A percentile compares a stretch with the other conserved stretches of the same genome.
Conservation (phyloP, 345 rosid species). For the Camelina hispida region DNA sequence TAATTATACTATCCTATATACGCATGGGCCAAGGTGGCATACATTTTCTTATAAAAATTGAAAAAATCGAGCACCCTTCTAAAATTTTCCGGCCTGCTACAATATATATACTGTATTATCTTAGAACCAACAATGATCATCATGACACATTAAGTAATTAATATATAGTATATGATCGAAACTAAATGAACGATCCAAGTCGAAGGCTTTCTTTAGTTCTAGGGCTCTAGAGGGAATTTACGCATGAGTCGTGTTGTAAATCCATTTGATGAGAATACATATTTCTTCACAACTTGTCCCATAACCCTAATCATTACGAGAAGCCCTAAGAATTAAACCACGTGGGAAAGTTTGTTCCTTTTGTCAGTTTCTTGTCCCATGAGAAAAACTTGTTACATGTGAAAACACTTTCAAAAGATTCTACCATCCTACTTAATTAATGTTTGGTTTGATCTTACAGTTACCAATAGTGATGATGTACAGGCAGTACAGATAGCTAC, state of each 20-base stretch:
- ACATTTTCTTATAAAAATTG: constrained; percentile 14
- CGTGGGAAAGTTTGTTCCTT: constrained; percentile 51
- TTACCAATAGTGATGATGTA: constrained; percentile 24
- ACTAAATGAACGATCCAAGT: constrained; percentile 35
- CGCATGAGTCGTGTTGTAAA: constrained; percentile 37
- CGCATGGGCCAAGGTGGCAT: constrained; percentile 65
- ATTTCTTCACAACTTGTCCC: constrained; percentile 35
- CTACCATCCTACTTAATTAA: constrained; percentile 19
- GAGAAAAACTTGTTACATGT: constrained; percentile 41
- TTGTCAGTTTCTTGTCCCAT: constrained; percentile 38
- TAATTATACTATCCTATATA: constrained; percentile 49
- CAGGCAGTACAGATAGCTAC: constrained; percentile 13
- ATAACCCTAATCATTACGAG: constrained; percentile 48
- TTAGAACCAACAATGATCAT: constrained; percentile 36
- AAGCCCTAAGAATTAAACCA: constrained; percentile 45
- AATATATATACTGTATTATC: constrained; percentile 22
- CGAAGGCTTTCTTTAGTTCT: constrained; percentile 28
- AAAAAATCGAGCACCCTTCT: neutral
- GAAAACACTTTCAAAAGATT: constrained; percentile 27
- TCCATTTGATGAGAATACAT: constrained; percentile 31
- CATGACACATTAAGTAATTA: constrained; percentile 36
- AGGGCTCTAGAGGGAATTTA: constrained; percentile 34
- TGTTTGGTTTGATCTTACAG: constrained; percentile 28
- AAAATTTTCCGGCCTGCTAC: constrained; percentile 7
- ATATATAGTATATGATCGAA: constrained; percentile 5